Percentiles rank a stretch among this genome's conserved stretches.
Evolutionary conservation across 495 filamentous ascomycete genomes (phyloP).

Genomic region (Hypoxylon intermedium): DNA sequence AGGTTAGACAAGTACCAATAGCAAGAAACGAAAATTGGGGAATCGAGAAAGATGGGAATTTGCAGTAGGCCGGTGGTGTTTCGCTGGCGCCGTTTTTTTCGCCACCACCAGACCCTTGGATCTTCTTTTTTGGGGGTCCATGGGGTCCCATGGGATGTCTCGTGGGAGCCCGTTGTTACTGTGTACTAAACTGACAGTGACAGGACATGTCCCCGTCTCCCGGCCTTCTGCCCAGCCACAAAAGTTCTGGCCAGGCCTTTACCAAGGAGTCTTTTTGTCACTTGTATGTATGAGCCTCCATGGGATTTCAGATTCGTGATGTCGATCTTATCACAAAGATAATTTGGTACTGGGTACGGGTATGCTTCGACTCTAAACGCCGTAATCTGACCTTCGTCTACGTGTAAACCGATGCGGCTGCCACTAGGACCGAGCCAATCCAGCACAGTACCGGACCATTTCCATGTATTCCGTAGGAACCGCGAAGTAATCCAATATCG

Average conservation of each 20-base stretch:
- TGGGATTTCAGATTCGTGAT: slow-evolving; percentile 33
- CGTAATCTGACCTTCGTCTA: slow-evolving; percentile 10
- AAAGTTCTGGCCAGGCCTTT: slow-evolving; percentile 43
- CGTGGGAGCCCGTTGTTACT: slow-evolving; percentile 14
- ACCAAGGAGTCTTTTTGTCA: slow-evolving; percentile 23
- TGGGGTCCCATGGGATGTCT: slow-evolving; percentile 33
- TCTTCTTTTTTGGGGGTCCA: slow-evolving; percentile 41
- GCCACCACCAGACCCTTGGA: slow-evolving; percentile 46
- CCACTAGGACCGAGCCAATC: slow-evolving; percentile 11
- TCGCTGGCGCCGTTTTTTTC: slow-evolving; percentile 43
- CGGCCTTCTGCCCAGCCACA: slow-evolving; percentile 41
- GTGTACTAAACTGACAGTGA: slow-evolving; percentile 13
- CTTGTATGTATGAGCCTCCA: slow-evolving; percentile 28
- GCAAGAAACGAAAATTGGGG: slow-evolving; percentile 42
- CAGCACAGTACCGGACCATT: slow-evolving; percentile 16
- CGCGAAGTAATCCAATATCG: slow-evolving; percentile 11
- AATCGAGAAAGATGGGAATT: slow-evolving; percentile 38
- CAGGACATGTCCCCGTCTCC: slow-evolving; percentile 24
- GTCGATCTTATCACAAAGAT: slow-evolving; percentile 32
- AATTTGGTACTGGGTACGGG: slow-evolving; percentile 18
- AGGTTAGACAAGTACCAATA: slow-evolving; percentile 26
- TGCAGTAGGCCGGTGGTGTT: slow-evolving; percentile 36
- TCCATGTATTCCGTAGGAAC: slow-evolving; percentile 8
- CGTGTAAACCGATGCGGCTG: slow-evolving; percentile 19
- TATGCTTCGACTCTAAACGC: slow-evolving; percentile 13